A percentile compares a stretch with the other conserved stretches of the same genome.
Conservation (phyloP, 2,329 filamentous ascomycete genomes). For the Beauveria australis region DNA sequence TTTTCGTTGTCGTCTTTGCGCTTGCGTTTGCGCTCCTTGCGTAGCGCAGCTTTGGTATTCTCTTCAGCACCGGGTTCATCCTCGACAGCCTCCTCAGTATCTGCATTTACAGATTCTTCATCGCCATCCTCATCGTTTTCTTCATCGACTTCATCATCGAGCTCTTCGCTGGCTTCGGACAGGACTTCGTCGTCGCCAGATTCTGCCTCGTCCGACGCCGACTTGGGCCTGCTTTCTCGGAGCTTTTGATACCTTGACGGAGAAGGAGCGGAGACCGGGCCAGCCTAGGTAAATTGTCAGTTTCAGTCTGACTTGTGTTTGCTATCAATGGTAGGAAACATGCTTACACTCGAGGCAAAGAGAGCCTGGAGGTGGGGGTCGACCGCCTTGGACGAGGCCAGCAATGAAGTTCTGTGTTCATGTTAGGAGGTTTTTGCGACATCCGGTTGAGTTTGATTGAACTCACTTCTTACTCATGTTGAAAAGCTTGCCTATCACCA, state of each 20-base stretch:
- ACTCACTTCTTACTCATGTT: conserved; percentile 16
- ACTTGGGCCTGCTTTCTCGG: conserved; percentile 25
- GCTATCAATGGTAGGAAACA: neutral
- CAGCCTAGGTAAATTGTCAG: conserved; percentile 31
- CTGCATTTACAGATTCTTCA: conserved; percentile 10
- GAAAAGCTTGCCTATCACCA: neutral
- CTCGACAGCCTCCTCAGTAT: conserved; percentile 23
- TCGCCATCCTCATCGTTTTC: conserved; percentile 11
- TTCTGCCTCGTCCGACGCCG: conserved; percentile 17
- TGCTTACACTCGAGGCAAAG: conserved; percentile 64
- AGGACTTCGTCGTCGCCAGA: conserved; percentile 24
- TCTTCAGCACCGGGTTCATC: conserved; percentile 34
- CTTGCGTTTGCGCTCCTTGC: conserved; percentile 54
- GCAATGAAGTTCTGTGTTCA: conserved; percentile 26
- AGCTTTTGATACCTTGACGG: conserved; percentile 37
- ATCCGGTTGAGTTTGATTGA: neutral
- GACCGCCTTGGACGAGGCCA: conserved; percentile 45
- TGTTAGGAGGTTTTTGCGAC: conserved; percentile 7
- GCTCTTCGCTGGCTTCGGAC: conserved; percentile 19
- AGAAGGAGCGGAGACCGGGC: conserved; percentile 39
- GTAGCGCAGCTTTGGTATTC: conserved; percentile 28
- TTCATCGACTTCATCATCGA: conserved; percentile 19
- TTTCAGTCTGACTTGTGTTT: neutral
- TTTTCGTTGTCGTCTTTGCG: conserved; percentile 60
- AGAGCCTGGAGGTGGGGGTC: conserved; percentile 63